Conservation (phyloP, 2,329 filamentous ascomycete species). For the Camillea tinctor region DNA sequence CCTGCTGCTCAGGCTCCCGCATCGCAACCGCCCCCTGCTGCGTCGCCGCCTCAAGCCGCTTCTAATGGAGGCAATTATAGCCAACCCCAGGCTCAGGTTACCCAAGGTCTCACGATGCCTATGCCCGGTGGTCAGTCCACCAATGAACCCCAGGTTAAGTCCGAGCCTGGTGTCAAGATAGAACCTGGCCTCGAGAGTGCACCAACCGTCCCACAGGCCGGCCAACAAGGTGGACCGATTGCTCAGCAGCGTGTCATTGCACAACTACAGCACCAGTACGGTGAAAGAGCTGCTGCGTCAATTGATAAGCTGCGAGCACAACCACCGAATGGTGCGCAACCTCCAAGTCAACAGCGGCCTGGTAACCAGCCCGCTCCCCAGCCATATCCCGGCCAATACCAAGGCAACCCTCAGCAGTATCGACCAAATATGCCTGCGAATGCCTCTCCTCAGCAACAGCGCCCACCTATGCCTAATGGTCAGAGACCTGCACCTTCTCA, state of each 20-base stretch:
- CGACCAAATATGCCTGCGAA: conserved; percentile 20
- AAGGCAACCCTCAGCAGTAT: conserved; percentile 32
- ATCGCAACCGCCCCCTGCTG: conserved; percentile 20
- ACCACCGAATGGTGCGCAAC: conserved; percentile 24
- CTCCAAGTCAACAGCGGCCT: conserved; percentile 27
- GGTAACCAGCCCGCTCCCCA: conserved; percentile 22
- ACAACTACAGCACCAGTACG: conserved; percentile 59
- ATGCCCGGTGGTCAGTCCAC: conserved; percentile 22
- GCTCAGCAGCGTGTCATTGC: conserved; percentile 56
- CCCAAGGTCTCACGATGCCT: conserved; percentile 25
- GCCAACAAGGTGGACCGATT: conserved; percentile 34
- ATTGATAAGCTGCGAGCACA: conserved; percentile 58
- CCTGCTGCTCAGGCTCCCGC: conserved; percentile 32
- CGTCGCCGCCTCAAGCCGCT: conserved; percentile 19
- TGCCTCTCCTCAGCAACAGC: conserved; percentile 27
- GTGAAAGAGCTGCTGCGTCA: conserved; percentile 62
- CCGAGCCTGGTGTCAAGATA: conserved; percentile 48
- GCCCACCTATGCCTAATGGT: conserved; percentile 40
- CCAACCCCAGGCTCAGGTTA: conserved; percentile 27
- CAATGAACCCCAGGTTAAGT: conserved; percentile 39
- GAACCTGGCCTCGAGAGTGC: conserved; percentile 46
- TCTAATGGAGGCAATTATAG: conserved; percentile 29
- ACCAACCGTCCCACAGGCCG: conserved; percentile 35
- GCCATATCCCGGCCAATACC: conserved; percentile 24
- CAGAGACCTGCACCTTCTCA: conserved; percentile 53